A percentile compares a stretch with the other conserved stretches of the same genome.
Conservation (phyloP, 768 basidiomycete species). For the Tricholomella constricta region DNA sequence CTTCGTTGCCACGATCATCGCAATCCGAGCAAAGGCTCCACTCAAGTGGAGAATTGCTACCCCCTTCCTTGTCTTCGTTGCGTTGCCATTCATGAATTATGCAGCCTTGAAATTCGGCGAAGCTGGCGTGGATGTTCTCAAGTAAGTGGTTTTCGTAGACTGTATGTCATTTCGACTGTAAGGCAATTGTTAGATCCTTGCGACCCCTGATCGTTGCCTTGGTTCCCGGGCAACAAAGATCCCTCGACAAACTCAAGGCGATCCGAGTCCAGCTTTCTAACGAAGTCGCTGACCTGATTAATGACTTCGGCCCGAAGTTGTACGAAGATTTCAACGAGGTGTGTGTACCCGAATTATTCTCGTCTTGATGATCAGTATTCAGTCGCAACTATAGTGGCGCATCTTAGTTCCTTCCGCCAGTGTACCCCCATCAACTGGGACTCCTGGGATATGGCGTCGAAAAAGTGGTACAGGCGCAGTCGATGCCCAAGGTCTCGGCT, state of each 20-base stretch:
- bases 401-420: conserved; percentile 84
- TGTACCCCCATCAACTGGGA: conserved; percentile 77
- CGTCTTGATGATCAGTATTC: conserved; percentile 10
- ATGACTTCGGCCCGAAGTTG: conserved; percentile 85
- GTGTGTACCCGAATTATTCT: conserved; percentile 17
- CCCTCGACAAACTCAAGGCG: conserved; percentile 72
- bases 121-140: conserved; percentile 95
- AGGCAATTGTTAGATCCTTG: conserved; percentile 62
- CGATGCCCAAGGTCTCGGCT: conserved; percentile 81
- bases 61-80: conserved; percentile 72
- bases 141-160: conserved; percentile 54
- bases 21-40: conserved; percentile 65
- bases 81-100: conserved; percentile 86
- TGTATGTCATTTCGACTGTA: conserved; percentile 3
- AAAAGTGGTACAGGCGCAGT: conserved; percentile 81
- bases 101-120: conserved; percentile 97
- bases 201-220: conserved; percentile 87
- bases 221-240: conserved; percentile 84
- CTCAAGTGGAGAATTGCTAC: conserved; percentile 68
- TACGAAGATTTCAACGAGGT: conserved; percentile 89
- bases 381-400: conserved; percentile 52
- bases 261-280: conserved; percentile 77
- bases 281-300: conserved; percentile 81
- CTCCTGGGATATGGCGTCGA: conserved; percentile 74
- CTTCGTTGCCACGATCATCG: conserved; percentile 71